Evolutionary conservation across 192 early-diverging fungal genomes (phyloP).

Genomic region (Physocladia obscura): DNA sequence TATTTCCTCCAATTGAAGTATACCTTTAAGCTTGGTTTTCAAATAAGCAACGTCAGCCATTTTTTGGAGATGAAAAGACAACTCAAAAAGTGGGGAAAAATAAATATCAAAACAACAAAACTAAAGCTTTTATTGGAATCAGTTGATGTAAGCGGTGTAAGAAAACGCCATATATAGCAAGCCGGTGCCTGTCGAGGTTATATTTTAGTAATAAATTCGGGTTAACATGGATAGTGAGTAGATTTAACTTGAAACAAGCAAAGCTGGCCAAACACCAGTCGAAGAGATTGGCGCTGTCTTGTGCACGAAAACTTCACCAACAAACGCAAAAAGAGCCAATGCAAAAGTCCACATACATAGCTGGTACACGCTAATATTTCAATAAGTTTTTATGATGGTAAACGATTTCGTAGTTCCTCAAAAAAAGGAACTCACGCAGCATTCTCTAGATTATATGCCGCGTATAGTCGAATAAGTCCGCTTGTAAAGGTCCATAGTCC

Average conservation of each 20-base stretch:
- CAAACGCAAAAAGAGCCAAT: constrained; percentile 40
- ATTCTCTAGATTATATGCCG: constrained; percentile 80
- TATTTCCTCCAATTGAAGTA: not conserved
- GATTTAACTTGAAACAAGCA: constrained; percentile 18
- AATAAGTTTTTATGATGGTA: not conserved
- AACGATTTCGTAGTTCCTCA: not conserved
- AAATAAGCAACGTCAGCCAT: constrained; percentile 45
- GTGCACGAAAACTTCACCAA: constrained; percentile 47
- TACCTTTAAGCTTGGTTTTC: constrained; percentile 39
- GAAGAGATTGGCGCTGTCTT: constrained; percentile 45
- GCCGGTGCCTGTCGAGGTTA: not conserved
- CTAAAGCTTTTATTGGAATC: not conserved
- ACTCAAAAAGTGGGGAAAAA: not conserved
- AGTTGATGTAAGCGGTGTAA: not conserved
- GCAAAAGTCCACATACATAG: constrained; percentile 43
- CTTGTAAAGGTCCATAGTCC: constrained; percentile 86
- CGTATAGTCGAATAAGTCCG: constrained; percentile 78
- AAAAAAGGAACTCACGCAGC: constrained; percentile 50
- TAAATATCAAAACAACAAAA: not conserved
- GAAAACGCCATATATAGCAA: not conserved
- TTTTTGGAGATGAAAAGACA: constrained; percentile 2
- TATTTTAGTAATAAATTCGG: not conserved
- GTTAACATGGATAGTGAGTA: not conserved
- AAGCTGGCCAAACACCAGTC: constrained; percentile 36
- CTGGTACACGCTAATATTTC: constrained; percentile 37